Base-by-base conservation (phyloP, 495 filamentous ascomycete genomes). In the Amniculicola lignicola region DNA sequence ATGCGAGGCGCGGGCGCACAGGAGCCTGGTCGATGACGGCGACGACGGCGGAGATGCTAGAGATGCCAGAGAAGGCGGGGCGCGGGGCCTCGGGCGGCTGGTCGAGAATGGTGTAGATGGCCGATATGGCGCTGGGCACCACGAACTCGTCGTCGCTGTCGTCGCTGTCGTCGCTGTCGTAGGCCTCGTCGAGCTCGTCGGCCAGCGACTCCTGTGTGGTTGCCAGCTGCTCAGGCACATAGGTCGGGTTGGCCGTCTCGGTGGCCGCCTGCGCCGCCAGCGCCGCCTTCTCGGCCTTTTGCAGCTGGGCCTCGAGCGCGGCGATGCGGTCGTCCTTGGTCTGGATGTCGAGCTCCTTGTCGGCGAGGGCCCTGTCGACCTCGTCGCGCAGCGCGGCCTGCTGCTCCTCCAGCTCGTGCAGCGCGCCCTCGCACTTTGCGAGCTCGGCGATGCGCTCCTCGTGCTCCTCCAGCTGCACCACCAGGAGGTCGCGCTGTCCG, bases 251-350 rank as follows among this genome's bases (percentile, higher is more conserved):
- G 37, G 37, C 37, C 6, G 37, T 18, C 6, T 40, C 37, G 6
- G 37, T 19, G 6, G 7, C 9, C 6, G 37, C 37, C 7, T n/a
- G 29, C 29, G 29, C 29, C 7, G 7, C 7, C 29, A 7, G 7
- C 7, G 29, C 28, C 15, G 14, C 14, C 3, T 31, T n/a, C 12
- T 18, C 25, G 22, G 33, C 37, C n/a, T 41, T 39, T 36, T 51
- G 48, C 35, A 24, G n/a, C n/a, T 51, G 35, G 2, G 11, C 12
- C 36, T 51, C 48, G 35, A 51, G 48, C 6, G 15, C 6, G 15
- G 24, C 19, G 36, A 51, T 51, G 48, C 48, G 48, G 2, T 12
- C 21, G 37, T 51, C 48, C 29, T 41, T 51, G 33, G 41, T 23
- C 3, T 4, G 2, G 48, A 51, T 15, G 35, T 3, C 11, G 23